A percentile compares a stretch with the other conserved stretches of the same genome.
These are phyloP conservation scores for Aspergillus nanangensis DNA, from an alignment of 495 filamentous ascomycete species.

Conservation along the genomic window DNA sequence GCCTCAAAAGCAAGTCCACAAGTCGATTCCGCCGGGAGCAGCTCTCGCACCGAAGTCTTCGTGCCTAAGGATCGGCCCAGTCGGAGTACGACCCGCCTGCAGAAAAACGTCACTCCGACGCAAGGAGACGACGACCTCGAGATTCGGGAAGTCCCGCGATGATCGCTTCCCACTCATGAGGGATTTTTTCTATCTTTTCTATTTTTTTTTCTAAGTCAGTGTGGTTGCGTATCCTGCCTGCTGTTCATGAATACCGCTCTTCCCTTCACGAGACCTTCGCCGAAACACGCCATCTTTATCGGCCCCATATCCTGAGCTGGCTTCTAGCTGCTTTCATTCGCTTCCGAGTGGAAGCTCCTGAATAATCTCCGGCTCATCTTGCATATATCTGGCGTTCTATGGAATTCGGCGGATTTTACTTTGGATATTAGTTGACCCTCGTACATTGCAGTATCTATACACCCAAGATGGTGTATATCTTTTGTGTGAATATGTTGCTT, in stretches of 20 bases:
- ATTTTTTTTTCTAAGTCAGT: no score
- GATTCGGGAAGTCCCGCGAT: conserved; percentile 21
- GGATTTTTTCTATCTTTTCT: background rate
- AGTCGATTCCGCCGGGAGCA: conserved; percentile 24
- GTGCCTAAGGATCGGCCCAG: conserved; percentile 6
- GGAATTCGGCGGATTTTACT: conserved; percentile 11
- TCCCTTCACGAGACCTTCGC: background rate
- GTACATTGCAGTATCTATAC: background rate
- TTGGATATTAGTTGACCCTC: no score
- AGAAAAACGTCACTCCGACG: conserved; percentile 13
- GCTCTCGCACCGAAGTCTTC: conserved; percentile 26
- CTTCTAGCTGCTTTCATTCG: no score
- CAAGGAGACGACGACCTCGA: conserved; percentile 18
- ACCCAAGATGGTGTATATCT: background rate
- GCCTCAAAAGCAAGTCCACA: background rate
- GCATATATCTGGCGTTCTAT: conserved; percentile 23
- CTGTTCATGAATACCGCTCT: background rate
- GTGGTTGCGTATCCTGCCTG: no score
- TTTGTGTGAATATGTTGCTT: conserved; percentile 3
- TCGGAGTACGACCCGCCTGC: conserved; percentile 18
- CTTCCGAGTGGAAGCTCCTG: background rate
- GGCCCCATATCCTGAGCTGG: no score
- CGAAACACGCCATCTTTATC: background rate
- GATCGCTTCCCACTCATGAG: conserved; percentile 2
- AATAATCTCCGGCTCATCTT: conserved; percentile 6